Percentiles rank a stretch among this genome's conserved stretches.
phyloP scores from a whole-genome alignment of 768 basidiomycete species.

The Lactarius vividus region DNA sequence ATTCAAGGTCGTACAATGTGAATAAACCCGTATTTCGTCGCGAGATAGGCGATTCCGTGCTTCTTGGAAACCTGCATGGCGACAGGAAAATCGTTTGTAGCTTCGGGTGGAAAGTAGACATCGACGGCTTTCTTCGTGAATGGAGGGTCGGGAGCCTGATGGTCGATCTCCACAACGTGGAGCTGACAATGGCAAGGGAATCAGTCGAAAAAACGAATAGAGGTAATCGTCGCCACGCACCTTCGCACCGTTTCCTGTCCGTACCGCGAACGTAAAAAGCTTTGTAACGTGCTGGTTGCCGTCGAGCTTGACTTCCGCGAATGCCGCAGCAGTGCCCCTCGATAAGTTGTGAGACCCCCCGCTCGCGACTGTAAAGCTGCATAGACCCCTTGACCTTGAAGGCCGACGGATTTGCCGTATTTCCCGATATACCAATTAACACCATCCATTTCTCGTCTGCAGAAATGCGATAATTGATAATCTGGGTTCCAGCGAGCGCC shows the following conservation, averaged over 20 bases:
- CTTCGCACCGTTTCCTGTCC: slow-evolving; percentile 97
- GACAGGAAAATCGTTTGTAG: slow-evolving; percentile 97
- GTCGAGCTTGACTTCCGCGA: slow-evolving; percentile 88
- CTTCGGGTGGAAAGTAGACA: slow-evolving; percentile 98
- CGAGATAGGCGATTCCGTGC: slow-evolving; percentile 95
- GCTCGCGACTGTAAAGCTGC: slow-evolving; percentile 92
- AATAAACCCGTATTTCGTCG: slow-evolving; percentile 99
- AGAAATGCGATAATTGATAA: slow-evolving; percentile 96
- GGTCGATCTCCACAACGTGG: slow-evolving; percentile 98
- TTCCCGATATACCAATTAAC: slow-evolving; percentile 90
- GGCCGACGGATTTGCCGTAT: slow-evolving; percentile 86
- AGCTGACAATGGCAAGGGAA: slow-evolving; percentile 50
- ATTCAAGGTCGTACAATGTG: slow-evolving; percentile 98
- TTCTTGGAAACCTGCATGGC: slow-evolving; percentile 98
- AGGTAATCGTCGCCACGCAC: slow-evolving; percentile 43
- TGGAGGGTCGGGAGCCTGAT: slow-evolving; percentile 85
- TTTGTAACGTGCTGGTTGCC: slow-evolving; percentile 84
- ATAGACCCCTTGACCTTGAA: slow-evolving; percentile 99
- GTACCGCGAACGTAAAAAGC: slow-evolving; percentile 91
- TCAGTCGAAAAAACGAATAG: not conserved
- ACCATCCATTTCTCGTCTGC: slow-evolving; percentile 97
- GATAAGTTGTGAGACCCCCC: slow-evolving; percentile 94
- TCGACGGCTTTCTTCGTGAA: slow-evolving; percentile 98
- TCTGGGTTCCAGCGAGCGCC: slow-evolving; percentile 90
- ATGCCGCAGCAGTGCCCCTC: slow-evolving; percentile 98